A percentile compares a stretch with the other conserved stretches of the same genome.
Conservation (phyloP, 306 rosid genomes). For the Vigna mungo region DNA sequence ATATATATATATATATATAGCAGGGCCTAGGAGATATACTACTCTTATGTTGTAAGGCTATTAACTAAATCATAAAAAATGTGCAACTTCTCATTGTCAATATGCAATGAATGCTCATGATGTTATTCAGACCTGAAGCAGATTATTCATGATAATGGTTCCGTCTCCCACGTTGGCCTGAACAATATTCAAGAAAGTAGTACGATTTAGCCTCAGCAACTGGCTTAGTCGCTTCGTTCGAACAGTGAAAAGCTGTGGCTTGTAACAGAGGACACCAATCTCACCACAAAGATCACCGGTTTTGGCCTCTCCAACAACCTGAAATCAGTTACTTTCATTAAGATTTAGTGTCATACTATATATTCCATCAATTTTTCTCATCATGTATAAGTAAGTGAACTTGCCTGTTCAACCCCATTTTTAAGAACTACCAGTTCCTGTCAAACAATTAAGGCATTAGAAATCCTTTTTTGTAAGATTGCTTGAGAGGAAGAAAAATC, state of each 20-base stretch:
- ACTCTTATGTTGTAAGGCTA: background rate
- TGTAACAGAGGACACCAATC: slow-evolving; percentile 90
- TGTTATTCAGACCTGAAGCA: slow-evolving; percentile 74
- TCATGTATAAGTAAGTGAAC: slow-evolving; percentile 31
- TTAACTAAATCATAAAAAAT: background rate
- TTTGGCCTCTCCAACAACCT: slow-evolving; percentile 84
- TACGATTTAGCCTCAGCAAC: slow-evolving; percentile 79
- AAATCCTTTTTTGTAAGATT: slow-evolving; percentile 17
- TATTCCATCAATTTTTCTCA: background rate
- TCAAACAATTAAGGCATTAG: slow-evolving; percentile 41
- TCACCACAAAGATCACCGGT: slow-evolving; percentile 87
- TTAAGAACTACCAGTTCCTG: slow-evolving; percentile 75
- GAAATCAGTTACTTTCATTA: slow-evolving; percentile 36
- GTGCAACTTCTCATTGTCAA: background rate
- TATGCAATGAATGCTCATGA: slow-evolving; percentile 6
- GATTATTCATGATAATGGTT: slow-evolving; percentile 88
- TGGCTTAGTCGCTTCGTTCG: slow-evolving; percentile 87
- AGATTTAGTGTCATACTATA: slow-evolving; percentile 18
- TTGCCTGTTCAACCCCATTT: slow-evolving; percentile 86
- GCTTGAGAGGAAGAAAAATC: background rate
- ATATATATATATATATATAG: too few relatives aligned
- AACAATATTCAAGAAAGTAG: slow-evolving; percentile 74
- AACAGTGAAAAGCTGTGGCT: slow-evolving; percentile 89
- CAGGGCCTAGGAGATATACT: background rate
- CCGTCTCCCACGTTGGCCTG: slow-evolving; percentile 94